Evolutionary conservation across 176 grass and related monocot genomes (phyloP).

Genomic region (Juncus inflexus): DNA sequence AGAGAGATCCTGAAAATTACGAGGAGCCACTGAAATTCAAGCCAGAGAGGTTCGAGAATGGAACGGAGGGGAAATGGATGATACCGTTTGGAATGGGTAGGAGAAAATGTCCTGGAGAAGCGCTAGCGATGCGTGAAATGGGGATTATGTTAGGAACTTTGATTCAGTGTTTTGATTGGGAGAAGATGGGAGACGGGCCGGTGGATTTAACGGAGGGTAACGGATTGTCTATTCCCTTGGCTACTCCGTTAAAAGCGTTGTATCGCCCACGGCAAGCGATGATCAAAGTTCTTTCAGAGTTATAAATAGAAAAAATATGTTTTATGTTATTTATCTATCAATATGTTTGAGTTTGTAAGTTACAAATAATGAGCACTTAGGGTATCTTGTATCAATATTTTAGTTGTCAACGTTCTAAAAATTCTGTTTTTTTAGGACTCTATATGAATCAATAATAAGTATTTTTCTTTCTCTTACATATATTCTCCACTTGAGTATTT

Average conservation of each 20-base stretch:
- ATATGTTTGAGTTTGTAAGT: too few relatives aligned
- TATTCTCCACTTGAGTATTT: too few relatives aligned
- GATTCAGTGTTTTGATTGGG: constrained; percentile 36
- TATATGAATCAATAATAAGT: too few relatives aligned
- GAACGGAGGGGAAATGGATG: not conserved
- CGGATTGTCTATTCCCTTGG: constrained; percentile 9
- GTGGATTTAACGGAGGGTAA: constrained; percentile 24
- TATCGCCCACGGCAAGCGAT: constrained; percentile 2
- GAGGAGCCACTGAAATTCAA: too few relatives aligned
- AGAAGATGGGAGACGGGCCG: constrained; percentile 3
- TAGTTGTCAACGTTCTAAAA: too few relatives aligned
- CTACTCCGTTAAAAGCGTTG: constrained; percentile 3
- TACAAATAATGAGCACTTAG: too few relatives aligned
- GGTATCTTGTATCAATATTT: too few relatives aligned
- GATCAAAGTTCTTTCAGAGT: not conserved
- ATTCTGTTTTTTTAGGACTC: too few relatives aligned
- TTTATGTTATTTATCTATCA: too few relatives aligned
- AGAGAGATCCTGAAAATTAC: not conserved
- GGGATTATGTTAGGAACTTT: constrained; percentile 22
- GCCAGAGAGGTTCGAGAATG: not conserved
- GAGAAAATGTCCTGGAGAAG: constrained; percentile 39
- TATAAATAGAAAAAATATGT: not conserved
- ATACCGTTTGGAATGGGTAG: constrained; percentile 52
- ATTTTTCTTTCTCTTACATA: too few relatives aligned
- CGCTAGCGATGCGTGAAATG: not conserved